phyloP scores from a whole-genome alignment of 306 rosid species.

The Medicago lupulina region DNA sequence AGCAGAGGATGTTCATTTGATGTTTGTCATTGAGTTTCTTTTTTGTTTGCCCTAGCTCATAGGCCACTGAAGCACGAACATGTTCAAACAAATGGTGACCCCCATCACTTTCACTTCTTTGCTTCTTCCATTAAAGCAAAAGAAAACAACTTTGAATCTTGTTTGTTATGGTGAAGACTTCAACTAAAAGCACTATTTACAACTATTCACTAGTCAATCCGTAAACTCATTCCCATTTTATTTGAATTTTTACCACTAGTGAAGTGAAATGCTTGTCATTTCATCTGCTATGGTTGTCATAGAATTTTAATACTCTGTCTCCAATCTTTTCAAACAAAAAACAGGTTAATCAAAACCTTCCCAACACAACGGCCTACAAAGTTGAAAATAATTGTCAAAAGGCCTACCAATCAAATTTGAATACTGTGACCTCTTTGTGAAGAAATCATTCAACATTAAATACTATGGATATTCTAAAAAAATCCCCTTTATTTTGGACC shows the following conservation, averaged over 20 bases:
- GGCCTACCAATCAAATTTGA: constrained; percentile 1
- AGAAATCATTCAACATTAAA: background rate
- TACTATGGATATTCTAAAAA: background rate
- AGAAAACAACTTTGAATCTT: background rate
- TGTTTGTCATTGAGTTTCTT: no score
- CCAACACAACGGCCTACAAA: constrained; percentile 7
- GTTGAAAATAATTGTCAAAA: constrained; percentile 3
- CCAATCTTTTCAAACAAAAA: background rate
- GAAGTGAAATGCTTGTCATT: background rate
- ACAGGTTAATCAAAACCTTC: background rate
- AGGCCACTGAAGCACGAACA: no score
- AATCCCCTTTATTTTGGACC: background rate
- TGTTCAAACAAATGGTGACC: no score
- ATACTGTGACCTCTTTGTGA: background rate
- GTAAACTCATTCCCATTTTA: background rate
- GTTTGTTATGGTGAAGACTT: background rate
- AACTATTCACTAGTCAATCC: constrained; percentile 7
- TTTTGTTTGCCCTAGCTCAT: no score
- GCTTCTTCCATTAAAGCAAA: background rate
- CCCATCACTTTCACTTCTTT: background rate
- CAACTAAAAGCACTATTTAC: background rate
- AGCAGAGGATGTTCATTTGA: no score
- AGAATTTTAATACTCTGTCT: background rate
- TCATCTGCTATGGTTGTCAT: constrained; percentile 2
- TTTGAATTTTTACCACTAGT: background rate